Base-by-base conservation (phyloP, 1,139 yeast species). In the Kurtzmaniella quercitrusa region DNA sequence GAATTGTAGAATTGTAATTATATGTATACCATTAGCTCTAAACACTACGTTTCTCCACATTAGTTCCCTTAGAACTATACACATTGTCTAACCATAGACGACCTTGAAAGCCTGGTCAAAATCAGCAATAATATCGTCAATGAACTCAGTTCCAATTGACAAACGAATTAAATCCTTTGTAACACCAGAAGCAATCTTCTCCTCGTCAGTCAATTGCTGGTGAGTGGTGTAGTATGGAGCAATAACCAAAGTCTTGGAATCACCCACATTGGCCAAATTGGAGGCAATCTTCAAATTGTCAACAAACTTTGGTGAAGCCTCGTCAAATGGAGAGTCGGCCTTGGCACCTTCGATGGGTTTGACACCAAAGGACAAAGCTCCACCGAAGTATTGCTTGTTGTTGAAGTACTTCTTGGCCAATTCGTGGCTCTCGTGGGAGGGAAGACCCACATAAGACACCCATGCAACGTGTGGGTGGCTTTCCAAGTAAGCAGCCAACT, bases 141-240 rank as follows among this genome's bases (percentile, higher is more conserved):
- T 85, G 62, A 77, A 82, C 71, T 90, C 97, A 44, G 90, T 85
- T 61, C 97, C 97, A 39, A 87, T 85, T 41, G 95, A 81, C 42
- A 90, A 82, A 72, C 98, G 84, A 57, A 93, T 82, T 60, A 89
- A 77, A 52, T 89, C 96, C 58, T 84, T 81, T 45, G 91, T 77
- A 46, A 91, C 97, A 66, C 97, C 97, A 43, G 94, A 75, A 14
- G 83, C 80, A 41, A 68, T 47, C 70, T 86, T 89, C 69, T 90
- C 98, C 51, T 82, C 85, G 37, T 87, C 90, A 38, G 72, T 64
- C 60, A 93, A 78, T 72, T 93, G 98, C 63, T 89, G 89, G 66
- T 93, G 98, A 19, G 98, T 93, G 42, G 98, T 93, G 68, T 79
- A 89, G 74, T 83, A 90, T 52, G 98, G 98, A 48, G 96, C 91